These are phyloP conservation scores for Aspergillus tubingensis DNA, from an alignment of 2,329 filamentous ascomycete genomes.

Conservation along the genomic window DNA sequence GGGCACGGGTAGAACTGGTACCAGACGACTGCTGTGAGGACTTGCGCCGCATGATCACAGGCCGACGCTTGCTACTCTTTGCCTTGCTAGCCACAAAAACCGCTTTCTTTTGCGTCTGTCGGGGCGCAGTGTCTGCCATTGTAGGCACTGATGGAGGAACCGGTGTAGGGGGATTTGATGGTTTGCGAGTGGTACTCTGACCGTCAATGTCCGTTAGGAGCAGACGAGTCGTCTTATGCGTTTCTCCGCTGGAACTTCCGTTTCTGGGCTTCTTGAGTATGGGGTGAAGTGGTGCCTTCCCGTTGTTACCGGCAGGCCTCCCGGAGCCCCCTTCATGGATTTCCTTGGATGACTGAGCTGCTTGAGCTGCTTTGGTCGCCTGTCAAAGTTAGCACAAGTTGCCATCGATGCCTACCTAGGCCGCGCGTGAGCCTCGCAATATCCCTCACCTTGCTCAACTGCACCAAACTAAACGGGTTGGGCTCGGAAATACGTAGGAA, in stretches of 20 bases:
- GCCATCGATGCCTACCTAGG: not conserved
- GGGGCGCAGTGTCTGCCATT: conserved; percentile 11
- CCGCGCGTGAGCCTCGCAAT: not conserved
- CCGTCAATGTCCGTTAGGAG: conserved; percentile 29
- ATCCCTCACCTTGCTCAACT: conserved; percentile 17
- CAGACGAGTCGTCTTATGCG: conserved; percentile 35
- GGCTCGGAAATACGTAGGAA: conserved; percentile 48
- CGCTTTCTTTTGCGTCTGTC: conserved; percentile 30
- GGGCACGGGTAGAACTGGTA: conserved; percentile 14
- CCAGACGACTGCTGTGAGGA: conserved; percentile 37
- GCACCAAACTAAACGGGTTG: conserved; percentile 23
- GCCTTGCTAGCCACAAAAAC: conserved; percentile 31
- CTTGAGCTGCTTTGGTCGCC: not conserved
- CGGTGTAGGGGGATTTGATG: conserved; percentile 28
- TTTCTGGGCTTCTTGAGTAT: conserved; percentile 44
- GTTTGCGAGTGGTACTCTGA: conserved; percentile 29
- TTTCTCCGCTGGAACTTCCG: conserved; percentile 24
- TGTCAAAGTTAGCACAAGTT: not conserved
- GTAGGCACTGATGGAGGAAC: conserved; percentile 13
- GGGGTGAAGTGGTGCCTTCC: conserved; percentile 30
- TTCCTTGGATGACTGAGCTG: not conserved
- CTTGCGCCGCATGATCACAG: conserved; percentile 37
- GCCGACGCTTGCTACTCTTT: conserved; percentile 32
- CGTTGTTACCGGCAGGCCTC: not conserved
- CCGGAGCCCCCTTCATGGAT: not conserved